Conservation (phyloP, 179 eudicot genomes). For the Camellia oleifera region DNA sequence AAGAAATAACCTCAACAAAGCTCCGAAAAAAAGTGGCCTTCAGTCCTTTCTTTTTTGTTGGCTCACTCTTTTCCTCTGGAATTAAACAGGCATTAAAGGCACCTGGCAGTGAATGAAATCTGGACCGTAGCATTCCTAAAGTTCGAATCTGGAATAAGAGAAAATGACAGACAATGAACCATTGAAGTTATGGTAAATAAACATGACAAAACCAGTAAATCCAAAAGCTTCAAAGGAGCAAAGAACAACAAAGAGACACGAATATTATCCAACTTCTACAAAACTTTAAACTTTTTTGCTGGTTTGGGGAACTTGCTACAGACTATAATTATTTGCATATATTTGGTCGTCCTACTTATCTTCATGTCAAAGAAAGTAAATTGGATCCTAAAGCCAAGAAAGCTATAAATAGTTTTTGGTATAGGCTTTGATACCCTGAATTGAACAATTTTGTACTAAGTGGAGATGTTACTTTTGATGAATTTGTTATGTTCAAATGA, state of each 20-base stretch:
- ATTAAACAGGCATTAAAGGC: slow-evolving; percentile 85
- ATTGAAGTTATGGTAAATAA: background rate
- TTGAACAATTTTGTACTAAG: no score
- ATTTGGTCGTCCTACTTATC: no score
- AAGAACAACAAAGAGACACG: background rate
- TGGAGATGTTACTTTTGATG: no score
- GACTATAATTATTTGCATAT: no score
- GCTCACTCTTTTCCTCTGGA: slow-evolving; percentile 71
- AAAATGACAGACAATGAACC: background rate
- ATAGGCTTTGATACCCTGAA: no score
- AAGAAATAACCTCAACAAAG: slow-evolving; percentile 48
- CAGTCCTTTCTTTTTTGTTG: slow-evolving; percentile 76
- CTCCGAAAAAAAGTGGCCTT: slow-evolving; percentile 78
- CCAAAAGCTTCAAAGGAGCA: background rate
- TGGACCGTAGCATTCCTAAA: slow-evolving; percentile 88
- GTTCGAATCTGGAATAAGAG: slow-evolving; percentile 74
- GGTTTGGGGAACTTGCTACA: no score
- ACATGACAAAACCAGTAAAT: background rate
- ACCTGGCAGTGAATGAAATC: slow-evolving; percentile 88
- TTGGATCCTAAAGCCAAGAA: no score
- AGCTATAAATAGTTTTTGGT: no score
- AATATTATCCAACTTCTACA: background rate
- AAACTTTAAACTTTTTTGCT: background rate
- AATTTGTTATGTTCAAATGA: no score
- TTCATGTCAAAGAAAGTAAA: no score